Percentiles rank a stretch among this genome's conserved stretches.
These are phyloP conservation scores for Lodderomyces parapsilosis DNA, from an alignment of 1,139 yeast species.

Conservation along the genomic window DNA sequence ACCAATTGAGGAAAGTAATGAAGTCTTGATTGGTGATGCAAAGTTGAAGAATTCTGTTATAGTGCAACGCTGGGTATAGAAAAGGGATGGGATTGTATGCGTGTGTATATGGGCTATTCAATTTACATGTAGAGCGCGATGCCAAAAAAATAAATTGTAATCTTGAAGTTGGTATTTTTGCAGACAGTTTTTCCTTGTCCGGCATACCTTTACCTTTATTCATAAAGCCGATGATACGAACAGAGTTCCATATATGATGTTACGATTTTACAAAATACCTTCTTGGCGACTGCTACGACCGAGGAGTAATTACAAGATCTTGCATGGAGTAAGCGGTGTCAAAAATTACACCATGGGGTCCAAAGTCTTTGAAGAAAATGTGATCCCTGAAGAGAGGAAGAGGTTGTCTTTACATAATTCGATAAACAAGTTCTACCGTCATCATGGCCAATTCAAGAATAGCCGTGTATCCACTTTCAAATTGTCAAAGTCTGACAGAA, in stretches of 20 bases:
- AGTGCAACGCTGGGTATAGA: constrained; percentile 71
- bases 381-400: neutral
- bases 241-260: neutral
- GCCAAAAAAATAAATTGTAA: neutral
- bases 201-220: neutral
- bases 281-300: neutral
- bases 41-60: constrained; percentile 83
- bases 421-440: neutral
- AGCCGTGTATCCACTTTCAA: neutral
- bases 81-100: too few species aligned
- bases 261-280: constrained; percentile 3
- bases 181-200: constrained; percentile 2
- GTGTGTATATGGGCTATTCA: neutral
- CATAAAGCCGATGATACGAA: constrained; percentile 1
- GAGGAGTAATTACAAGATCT: neutral
- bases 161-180: neutral
- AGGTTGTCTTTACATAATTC: neutral
- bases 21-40: constrained; percentile 65
- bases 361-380: neutral
- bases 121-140: neutral
- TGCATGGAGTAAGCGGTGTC: too few species aligned
- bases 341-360: too few species aligned
- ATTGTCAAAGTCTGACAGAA: neutral
- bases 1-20: constrained; percentile 56
- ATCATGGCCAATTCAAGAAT: neutral